Percentiles rank a stretch among this genome's conserved stretches.
Evolutionary conservation across 2,329 filamentous ascomycete genomes (phyloP).

Genomic region (Xylaria sp.): DNA sequence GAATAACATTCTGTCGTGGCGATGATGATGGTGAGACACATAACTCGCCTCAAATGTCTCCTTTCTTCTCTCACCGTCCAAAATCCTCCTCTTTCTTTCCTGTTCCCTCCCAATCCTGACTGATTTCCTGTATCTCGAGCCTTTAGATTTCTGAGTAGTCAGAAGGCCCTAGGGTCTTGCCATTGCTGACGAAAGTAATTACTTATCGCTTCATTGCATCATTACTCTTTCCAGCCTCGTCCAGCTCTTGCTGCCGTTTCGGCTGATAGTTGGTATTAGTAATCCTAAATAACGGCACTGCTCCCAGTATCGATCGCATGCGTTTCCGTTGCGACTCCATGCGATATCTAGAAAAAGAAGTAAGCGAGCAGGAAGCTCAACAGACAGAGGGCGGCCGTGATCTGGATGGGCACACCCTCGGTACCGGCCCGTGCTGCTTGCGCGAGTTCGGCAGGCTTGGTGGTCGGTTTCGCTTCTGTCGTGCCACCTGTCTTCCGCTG

Average conservation of each 20-base stretch:
- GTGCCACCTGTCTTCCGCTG: constrained; percentile 77
- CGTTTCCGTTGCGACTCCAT: constrained; percentile 18
- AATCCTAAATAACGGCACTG: constrained; percentile 10
- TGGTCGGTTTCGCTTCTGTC: constrained; percentile 59
- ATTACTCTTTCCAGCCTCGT: constrained; percentile 10
- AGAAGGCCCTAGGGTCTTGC: constrained; percentile 2
- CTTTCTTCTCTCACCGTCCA: not conserved
- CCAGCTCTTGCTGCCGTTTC: constrained; percentile 1
- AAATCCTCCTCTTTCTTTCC: constrained; percentile 3
- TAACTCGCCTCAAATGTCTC: not conserved
- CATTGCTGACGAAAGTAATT: constrained; percentile 12
- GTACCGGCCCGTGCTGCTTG: constrained; percentile 64
- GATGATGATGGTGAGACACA: constrained; percentile 8
- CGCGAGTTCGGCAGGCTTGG: constrained; percentile 57
- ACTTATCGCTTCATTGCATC: constrained; percentile 20
- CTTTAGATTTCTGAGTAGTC: constrained; percentile 1
- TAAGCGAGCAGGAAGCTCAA: constrained; percentile 94
- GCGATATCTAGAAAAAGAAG: constrained; percentile 80
- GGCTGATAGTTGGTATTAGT: constrained; percentile 16
- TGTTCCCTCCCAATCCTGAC: constrained; percentile 16
- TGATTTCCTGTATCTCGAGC: constrained; percentile 18
- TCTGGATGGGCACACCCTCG: constrained; percentile 86
- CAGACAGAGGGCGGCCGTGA: constrained; percentile 85
- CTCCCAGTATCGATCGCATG: not conserved
- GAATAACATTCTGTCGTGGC: constrained; percentile 16